Conservation (phyloP, 441 rosid species). For the Croton setiger region DNA sequence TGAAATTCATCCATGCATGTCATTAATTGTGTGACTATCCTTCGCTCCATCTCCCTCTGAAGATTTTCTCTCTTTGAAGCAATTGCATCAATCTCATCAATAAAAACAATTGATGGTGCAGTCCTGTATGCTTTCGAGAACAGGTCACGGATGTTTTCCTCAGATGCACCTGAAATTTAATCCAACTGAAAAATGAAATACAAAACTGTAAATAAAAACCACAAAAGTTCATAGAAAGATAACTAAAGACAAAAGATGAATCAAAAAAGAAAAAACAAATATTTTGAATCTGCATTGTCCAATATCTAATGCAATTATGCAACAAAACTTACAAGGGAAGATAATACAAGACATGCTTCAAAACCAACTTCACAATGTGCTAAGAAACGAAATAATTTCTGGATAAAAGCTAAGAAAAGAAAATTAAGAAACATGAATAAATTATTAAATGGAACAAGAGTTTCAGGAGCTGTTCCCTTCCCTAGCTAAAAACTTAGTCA, state of each 20-base stretch:
- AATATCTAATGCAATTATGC: background rate
- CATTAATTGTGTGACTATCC: slow-evolving; percentile 89
- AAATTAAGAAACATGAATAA: background rate
- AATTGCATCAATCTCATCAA: slow-evolving; percentile 96
- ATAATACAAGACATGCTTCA: no score
- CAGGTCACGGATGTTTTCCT: slow-evolving; percentile 79
- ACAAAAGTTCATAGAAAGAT: background rate
- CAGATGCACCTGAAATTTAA: slow-evolving; percentile 65
- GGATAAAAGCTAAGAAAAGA: background rate
- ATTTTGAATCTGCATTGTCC: background rate
- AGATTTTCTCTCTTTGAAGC: slow-evolving; percentile 87
- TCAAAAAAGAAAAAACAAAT: no score
- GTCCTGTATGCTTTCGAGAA: slow-evolving; percentile 76
- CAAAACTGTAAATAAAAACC: background rate
- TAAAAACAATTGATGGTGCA: slow-evolving; percentile 85
- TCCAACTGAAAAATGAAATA: slow-evolving; percentile 6
- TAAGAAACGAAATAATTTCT: background rate
- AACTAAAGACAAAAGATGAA: background rate
- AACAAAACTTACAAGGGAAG: background rate
- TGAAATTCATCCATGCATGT: slow-evolving; percentile 89
- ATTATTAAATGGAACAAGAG: background rate
- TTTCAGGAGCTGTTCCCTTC: background rate
- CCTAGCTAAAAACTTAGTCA: background rate
- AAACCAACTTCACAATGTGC: background rate
- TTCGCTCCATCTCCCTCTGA: slow-evolving; percentile 89